A percentile compares a stretch with the other conserved stretches of the same genome.
Conservation (phyloP, 2,329 filamentous ascomycete genomes). For the Exserohilum rostratum region DNA sequence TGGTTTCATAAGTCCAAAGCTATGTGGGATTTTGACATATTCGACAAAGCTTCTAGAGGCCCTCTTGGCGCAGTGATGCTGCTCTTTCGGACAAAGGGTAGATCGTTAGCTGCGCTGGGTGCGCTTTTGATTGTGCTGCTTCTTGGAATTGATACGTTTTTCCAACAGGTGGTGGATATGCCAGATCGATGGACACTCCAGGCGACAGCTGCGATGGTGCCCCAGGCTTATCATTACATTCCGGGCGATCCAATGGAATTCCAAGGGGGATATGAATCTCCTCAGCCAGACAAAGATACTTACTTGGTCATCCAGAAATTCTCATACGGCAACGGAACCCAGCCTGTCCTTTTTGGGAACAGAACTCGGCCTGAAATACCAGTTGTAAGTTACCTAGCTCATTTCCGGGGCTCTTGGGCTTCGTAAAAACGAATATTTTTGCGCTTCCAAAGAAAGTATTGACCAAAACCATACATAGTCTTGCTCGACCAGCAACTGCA, state of each 20-base stretch:
- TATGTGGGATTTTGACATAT: slow-evolving; percentile 40
- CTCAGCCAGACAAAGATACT: no score
- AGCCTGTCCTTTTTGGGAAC: slow-evolving; percentile 17
- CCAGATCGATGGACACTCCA: slow-evolving; percentile 13
- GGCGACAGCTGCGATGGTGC: no score
- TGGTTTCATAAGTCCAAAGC: slow-evolving; percentile 31
- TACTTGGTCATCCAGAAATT: slow-evolving; percentile 7
- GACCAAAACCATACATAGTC: no score
- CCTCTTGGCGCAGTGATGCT: slow-evolving; percentile 30
- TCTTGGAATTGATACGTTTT: slow-evolving; percentile 38
- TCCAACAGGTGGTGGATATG: slow-evolving; percentile 35
- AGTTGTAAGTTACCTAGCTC: background rate
- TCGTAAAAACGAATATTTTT: no score
- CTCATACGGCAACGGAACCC: slow-evolving; percentile 25
- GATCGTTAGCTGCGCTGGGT: slow-evolving; percentile 25
- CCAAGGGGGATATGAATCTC: slow-evolving; percentile 5
- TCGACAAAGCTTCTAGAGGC: slow-evolving; percentile 37
- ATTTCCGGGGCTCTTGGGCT: no score
- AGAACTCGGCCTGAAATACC: slow-evolving; percentile 30
- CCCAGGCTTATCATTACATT: no score
- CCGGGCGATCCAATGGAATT: no score
- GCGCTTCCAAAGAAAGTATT: no score
- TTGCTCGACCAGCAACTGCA: slow-evolving; percentile 33
- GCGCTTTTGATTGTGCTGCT: slow-evolving; percentile 26
- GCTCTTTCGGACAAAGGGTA: slow-evolving; percentile 24